A percentile compares a stretch with the other conserved stretches of the same genome.
These are phyloP conservation scores for Melanopsichium pennsylvanicum DNA, from an alignment of 1,284 basidiomycete species.

Conservation along the genomic window DNA sequence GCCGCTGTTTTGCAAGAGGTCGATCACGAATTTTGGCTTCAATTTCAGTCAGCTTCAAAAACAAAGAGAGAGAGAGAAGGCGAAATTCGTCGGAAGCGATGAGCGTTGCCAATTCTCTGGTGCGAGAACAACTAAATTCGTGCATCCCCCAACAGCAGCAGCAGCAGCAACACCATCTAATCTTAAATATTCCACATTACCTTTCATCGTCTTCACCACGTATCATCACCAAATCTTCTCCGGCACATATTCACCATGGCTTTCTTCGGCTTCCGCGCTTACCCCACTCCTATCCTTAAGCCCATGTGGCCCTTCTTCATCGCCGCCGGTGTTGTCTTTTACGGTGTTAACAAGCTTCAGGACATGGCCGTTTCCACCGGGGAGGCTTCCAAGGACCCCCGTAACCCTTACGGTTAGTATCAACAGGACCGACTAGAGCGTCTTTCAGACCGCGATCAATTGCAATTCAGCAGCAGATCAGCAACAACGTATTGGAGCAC, in stretches of 20 bases:
- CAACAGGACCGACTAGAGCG: no score
- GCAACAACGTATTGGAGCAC: no score
- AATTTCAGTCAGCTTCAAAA: constrained; percentile 1
- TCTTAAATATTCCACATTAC: constrained; percentile 1
- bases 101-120: constrained; percentile 11
- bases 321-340: constrained; percentile 59
- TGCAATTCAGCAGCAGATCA: no score
- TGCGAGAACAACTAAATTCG: constrained; percentile 22
- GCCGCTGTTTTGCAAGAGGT: constrained; percentile 9
- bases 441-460: no score
- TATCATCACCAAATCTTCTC: background rate
- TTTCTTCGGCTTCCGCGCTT: constrained; percentile 62
- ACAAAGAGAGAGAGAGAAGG: no score
- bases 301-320: constrained; percentile 63
- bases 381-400: constrained; percentile 62
- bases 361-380: constrained; percentile 52
- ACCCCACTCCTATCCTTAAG: constrained; percentile 63
- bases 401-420: constrained; percentile 63
- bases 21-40: constrained; percentile 21
- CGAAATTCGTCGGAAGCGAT: constrained; percentile 10
- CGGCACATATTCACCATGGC: constrained; percentile 39
- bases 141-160: no score
- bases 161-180: constrained; percentile 23
- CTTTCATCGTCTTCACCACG: background rate
- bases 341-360: constrained; percentile 60